These are phyloP conservation scores for Forsythia suspensa DNA, from an alignment of 257 asterid genomes.

Conservation along the genomic window DNA sequence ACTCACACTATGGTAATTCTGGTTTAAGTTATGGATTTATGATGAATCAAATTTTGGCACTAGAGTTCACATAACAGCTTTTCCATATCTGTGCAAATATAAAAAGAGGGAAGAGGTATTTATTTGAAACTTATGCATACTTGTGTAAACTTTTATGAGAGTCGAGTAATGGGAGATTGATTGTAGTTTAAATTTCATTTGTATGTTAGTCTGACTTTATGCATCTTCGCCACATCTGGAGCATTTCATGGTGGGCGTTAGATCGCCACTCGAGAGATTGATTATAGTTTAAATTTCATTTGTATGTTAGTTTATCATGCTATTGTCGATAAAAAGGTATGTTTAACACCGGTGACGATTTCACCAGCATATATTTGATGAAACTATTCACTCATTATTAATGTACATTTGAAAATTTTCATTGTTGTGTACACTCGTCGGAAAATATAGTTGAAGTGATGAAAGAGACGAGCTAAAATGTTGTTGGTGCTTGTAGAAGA, in stretches of 20 bases:
- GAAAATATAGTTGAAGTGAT: no score
- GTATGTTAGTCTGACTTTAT: no score
- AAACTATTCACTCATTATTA: background rate
- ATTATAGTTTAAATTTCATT: conserved; percentile 6
- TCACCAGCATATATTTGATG: background rate
- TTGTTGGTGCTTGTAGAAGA: no score
- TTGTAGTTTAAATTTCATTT: no score
- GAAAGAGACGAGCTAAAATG: no score
- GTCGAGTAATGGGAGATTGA: background rate
- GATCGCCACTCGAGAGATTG: no score
- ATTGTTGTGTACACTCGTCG: background rate
- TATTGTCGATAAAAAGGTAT: background rate
- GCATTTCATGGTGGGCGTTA: no score
- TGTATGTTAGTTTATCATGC: background rate
- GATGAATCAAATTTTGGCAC: conserved; percentile 4
- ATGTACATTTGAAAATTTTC: background rate
- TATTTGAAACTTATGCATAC: background rate
- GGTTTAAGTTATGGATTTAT: background rate
- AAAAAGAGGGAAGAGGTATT: conserved; percentile 1
- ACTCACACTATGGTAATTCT: background rate
- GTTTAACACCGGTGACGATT: background rate
- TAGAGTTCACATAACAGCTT: background rate
- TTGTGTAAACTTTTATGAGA: conserved; percentile 1
- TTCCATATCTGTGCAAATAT: background rate
- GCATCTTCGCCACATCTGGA: no score